phyloP scores from a whole-genome alignment of 106 monocot genomes.

The Acorus calamus region DNA sequence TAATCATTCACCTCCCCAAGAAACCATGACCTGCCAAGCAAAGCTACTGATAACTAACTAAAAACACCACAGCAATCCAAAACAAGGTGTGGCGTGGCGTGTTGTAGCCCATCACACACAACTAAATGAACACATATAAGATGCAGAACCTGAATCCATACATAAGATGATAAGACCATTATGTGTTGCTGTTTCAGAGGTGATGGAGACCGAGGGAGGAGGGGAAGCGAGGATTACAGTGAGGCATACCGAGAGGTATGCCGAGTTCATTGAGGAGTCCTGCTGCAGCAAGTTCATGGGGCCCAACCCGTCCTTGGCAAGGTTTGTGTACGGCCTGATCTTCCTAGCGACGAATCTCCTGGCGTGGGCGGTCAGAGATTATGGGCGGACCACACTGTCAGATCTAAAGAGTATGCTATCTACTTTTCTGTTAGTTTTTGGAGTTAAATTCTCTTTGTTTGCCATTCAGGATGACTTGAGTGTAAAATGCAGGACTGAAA shows the following conservation, averaged over 20 bases:
- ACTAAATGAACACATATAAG: too few relatives aligned
- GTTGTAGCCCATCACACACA: too few relatives aligned
- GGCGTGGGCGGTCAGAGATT: conserved; percentile 83
- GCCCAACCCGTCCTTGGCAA: conserved; percentile 60
- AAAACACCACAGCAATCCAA: too few relatives aligned
- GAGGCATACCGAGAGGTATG: conserved; percentile 25
- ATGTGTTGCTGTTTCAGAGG: neutral
- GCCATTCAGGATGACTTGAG: neutral
- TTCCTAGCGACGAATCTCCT: conserved; percentile 68
- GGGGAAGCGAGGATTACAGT: conserved; percentile 22
- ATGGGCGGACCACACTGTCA: conserved; percentile 50
- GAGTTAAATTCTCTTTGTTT: neutral
- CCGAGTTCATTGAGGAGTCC: conserved; percentile 32
- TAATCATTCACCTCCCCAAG: too few relatives aligned
- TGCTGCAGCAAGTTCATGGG: conserved; percentile 40
- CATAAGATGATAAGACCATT: too few relatives aligned
- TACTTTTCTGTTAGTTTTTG: neutral
- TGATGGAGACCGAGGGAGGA: conserved; percentile 12
- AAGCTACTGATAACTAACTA: too few relatives aligned
- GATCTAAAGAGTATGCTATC: conserved; percentile 49
- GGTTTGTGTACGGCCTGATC: conserved; percentile 65
- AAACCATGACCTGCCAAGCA: too few relatives aligned
- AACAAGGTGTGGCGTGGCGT: too few relatives aligned
- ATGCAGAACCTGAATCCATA: too few relatives aligned
- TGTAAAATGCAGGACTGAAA: conserved; percentile 40